A percentile compares a stretch with the other conserved stretches of the same genome.
Conservation (phyloP, 2,329 filamentous ascomycete species). For the Apiospora rasikravindrae region DNA sequence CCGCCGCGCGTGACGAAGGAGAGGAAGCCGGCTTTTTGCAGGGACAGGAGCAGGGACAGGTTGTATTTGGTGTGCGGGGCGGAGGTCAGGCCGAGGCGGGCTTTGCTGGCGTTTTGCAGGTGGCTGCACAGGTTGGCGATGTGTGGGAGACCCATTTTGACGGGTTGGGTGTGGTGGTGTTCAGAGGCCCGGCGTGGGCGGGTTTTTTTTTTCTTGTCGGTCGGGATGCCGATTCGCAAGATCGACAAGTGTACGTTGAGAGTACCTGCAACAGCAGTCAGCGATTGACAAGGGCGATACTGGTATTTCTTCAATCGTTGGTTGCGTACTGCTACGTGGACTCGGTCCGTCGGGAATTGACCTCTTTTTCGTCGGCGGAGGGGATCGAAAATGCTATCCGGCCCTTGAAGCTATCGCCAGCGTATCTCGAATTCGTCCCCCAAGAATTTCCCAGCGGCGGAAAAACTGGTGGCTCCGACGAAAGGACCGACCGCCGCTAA, state of each 20-base stretch:
- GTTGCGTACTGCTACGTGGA: not conserved
- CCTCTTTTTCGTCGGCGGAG: not conserved
- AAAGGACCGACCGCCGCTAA: not conserved
- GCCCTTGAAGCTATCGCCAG: constrained; percentile 3
- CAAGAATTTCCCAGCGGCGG: constrained; percentile 14
- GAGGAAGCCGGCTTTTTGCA: constrained; percentile 84
- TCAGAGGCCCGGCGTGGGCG: not conserved
- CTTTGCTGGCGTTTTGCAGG: constrained; percentile 85
- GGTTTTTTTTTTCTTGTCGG: not conserved
- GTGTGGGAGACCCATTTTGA: constrained; percentile 72
- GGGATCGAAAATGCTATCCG: not conserved
- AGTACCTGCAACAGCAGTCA: not conserved
- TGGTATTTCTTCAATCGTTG: not conserved
- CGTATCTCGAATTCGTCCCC: not conserved
- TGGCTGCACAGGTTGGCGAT: constrained; percentile 86
- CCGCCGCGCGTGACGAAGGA: constrained; percentile 79
- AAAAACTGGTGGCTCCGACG: constrained; percentile 3
- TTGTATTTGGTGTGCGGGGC: constrained; percentile 82
- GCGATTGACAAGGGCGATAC: not conserved
- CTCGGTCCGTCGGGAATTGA: not conserved
- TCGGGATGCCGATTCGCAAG: not conserved
- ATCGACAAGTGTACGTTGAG: not conserved
- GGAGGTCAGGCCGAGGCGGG: constrained; percentile 84
- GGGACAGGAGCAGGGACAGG: constrained; percentile 73
- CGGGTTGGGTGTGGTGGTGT: too few relatives aligned